phyloP scores from a whole-genome alignment of 2,329 filamentous ascomycete species.

The Beauveria medogensis region DNA sequence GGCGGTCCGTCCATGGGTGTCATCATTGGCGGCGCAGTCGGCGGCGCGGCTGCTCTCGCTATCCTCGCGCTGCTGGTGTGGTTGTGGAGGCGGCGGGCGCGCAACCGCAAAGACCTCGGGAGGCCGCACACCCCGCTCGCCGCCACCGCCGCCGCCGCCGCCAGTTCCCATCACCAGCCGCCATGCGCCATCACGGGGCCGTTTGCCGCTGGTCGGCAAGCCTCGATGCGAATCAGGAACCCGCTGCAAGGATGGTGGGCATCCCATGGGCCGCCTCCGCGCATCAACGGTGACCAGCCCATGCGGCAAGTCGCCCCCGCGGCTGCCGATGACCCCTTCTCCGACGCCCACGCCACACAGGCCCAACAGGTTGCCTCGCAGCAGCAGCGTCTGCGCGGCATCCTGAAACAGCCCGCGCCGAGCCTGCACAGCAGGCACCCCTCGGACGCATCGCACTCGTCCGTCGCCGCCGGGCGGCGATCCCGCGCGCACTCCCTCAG shows the following conservation, averaged over 20 bases:
- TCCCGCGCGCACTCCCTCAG: slow-evolving; percentile 40
- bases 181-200: background rate
- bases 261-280: background rate
- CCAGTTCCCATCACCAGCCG: background rate
- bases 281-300: background rate
- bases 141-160: background rate
- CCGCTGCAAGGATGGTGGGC: slow-evolving; percentile 4
- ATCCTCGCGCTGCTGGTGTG: slow-evolving; percentile 42
- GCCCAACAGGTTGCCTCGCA: slow-evolving; percentile 11
- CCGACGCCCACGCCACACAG: slow-evolving; percentile 37
- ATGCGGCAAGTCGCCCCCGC: no score
- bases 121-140: background rate
- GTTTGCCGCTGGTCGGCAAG: slow-evolving; percentile 4
- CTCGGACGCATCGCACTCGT: slow-evolving; percentile 25
- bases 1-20: slow-evolving; percentile 22
- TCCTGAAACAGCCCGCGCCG: slow-evolving; percentile 24
- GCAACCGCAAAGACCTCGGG: slow-evolving; percentile 26
- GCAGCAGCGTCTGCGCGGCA: slow-evolving; percentile 20
- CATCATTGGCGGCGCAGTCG: slow-evolving; percentile 44
- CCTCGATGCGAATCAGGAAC: background rate
- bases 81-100: slow-evolving; percentile 37
- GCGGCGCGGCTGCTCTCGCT: slow-evolving; percentile 34
- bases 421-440: slow-evolving; percentile 24
- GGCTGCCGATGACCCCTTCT: slow-evolving; percentile 36
- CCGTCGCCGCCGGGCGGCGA: slow-evolving; percentile 23